These are phyloP conservation scores for Smithsoniella earleae DNA, from an alignment of 163 green algal genomes.

Conservation along the genomic window DNA sequence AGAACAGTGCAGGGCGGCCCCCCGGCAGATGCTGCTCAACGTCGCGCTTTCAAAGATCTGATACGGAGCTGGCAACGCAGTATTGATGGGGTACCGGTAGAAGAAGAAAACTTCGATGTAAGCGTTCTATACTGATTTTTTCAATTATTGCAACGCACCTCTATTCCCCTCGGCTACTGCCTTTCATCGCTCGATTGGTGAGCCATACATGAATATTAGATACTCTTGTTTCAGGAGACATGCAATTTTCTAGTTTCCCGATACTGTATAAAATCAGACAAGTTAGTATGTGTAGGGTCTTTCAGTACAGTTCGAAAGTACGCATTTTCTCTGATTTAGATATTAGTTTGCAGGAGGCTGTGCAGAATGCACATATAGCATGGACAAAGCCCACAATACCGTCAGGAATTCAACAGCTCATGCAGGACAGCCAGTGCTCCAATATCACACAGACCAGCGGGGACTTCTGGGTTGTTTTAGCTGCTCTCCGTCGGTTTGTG, in stretches of 20 bases:
- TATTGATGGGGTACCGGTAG: slow-evolving; percentile 53
- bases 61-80: slow-evolving; percentile 49
- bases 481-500: slow-evolving; percentile 62
- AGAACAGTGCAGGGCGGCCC: slow-evolving; percentile 41
- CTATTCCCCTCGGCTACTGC: too few relatives aligned
- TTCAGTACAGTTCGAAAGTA: too few relatives aligned
- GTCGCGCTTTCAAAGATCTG: slow-evolving; percentile 55
- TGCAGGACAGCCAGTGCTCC: not conserved
- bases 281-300: too few relatives aligned
- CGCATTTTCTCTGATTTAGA: too few relatives aligned
- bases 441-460: slow-evolving; percentile 32
- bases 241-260: too few relatives aligned
- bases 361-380: slow-evolving; percentile 67
- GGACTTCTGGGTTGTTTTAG: slow-evolving; percentile 73
- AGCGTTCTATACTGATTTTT: not conserved
- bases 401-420: not conserved
- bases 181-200: too few relatives aligned
- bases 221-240: too few relatives aligned
- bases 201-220: too few relatives aligned
- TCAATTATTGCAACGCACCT: too few relatives aligned
- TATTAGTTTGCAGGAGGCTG: slow-evolving; percentile 82
- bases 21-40: slow-evolving; percentile 45
- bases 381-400: slow-evolving; percentile 53
- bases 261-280: too few relatives aligned
- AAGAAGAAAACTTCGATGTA: slow-evolving; percentile 32